phyloP scores from a whole-genome alignment of 306 rosid genomes.

The Adenanthera pavonina region DNA sequence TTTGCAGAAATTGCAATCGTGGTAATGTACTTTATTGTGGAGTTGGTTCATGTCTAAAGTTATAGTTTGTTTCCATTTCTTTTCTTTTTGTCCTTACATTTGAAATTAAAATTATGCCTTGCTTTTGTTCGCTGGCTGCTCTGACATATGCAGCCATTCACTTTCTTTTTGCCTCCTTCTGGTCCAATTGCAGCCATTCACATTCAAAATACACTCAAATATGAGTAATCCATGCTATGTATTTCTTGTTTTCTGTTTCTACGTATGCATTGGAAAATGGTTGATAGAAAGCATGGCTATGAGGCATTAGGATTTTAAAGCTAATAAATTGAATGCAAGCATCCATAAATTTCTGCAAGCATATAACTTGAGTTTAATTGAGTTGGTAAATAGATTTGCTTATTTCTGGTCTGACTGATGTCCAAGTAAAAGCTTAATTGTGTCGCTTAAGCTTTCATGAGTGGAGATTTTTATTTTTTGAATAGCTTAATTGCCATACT shows the following conservation, averaged over 20 bases:
- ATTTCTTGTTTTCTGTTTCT: background rate
- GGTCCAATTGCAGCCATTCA: background rate
- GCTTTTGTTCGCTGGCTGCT: background rate
- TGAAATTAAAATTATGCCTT: conserved; percentile 6
- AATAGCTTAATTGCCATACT: conserved; percentile 7
- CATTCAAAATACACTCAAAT: background rate
- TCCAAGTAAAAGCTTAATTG: background rate
- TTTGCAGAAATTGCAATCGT: conserved; percentile 15
- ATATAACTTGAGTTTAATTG: background rate
- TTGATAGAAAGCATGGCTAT: background rate
- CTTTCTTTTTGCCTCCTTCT: background rate
- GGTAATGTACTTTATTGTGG: conserved; percentile 1
- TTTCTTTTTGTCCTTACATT: conserved; percentile 5
- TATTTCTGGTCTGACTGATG: background rate
- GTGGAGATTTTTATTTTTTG: background rate
- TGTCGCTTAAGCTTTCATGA: background rate
- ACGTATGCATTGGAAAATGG: background rate
- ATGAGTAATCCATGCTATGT: background rate
- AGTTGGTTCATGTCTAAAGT: background rate
- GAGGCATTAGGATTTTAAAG: background rate
- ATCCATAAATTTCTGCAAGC: background rate
- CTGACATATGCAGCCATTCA: background rate
- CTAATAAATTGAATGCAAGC: background rate
- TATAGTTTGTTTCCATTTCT: background rate
- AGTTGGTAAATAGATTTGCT: background rate